Evolutionary conservation across 768 basidiomycete species (phyloP).

Genomic region (Leccinellum albellum): DNA sequence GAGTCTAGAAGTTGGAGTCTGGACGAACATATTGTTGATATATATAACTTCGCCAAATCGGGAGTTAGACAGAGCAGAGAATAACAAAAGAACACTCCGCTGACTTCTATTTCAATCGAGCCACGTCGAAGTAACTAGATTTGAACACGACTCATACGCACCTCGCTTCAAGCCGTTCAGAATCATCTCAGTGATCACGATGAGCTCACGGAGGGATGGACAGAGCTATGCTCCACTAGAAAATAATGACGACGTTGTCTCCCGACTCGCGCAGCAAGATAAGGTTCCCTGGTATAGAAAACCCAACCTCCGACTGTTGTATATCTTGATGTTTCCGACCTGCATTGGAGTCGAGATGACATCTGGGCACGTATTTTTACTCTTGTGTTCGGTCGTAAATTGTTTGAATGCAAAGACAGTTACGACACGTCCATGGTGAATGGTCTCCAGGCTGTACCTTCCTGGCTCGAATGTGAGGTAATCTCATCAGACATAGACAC

Average conservation of each 20-base stretch:
- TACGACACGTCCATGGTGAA: neutral
- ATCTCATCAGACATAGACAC: neutral
- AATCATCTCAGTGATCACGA: neutral
- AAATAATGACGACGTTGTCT: slow-evolving; percentile 2
- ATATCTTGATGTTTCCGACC: neutral
- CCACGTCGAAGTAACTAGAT: no score
- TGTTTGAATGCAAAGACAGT: neutral
- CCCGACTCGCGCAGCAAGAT: neutral
- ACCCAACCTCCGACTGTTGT: slow-evolving; percentile 29
- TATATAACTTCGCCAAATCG: no score
- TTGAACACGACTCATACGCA: neutral
- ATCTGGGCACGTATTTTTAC: neutral
- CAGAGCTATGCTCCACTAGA: neutral
- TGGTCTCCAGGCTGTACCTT: neutral
- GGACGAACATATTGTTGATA: no score
- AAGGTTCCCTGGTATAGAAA: slow-evolving; percentile 51
- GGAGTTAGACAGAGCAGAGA: no score
- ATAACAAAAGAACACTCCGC: neutral
- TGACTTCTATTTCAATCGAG: no score
- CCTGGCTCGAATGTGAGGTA: neutral
- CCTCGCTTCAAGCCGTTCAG: neutral
- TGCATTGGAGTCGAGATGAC: neutral
- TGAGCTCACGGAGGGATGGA: neutral
- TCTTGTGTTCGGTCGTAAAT: slow-evolving; percentile 15
- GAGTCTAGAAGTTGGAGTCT: no score